Conservation (phyloP, 768 basidiomycete species). For the Galerina marginata region DNA sequence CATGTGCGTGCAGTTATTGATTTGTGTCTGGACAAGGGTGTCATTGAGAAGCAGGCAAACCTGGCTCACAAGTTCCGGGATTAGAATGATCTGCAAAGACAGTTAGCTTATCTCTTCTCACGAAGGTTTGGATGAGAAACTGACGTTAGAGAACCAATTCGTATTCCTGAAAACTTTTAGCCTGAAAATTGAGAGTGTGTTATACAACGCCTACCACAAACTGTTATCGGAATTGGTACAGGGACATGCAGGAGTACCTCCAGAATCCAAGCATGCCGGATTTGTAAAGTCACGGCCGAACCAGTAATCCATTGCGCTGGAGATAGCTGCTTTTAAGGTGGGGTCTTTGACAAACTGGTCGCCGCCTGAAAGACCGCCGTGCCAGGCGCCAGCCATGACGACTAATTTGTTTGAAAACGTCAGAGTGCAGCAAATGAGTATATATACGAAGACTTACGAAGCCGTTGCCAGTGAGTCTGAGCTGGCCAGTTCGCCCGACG, state of each 20-base stretch:
- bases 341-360: constrained; percentile 48
- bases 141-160: constrained; percentile 68
- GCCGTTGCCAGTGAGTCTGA: constrained; percentile 59
- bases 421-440: neutral
- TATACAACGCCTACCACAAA: constrained; percentile 37
- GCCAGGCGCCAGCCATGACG: constrained; percentile 61
- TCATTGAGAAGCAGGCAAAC: constrained; percentile 60
- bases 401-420: constrained; percentile 36
- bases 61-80: constrained; percentile 62
- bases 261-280: constrained; percentile 56
- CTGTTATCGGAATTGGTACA: constrained; percentile 55
- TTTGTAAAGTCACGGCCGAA: constrained; percentile 63
- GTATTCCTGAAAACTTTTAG: constrained; percentile 51
- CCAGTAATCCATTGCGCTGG: constrained; percentile 65
- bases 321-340: constrained; percentile 45
- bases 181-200: neutral
- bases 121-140: constrained; percentile 18
- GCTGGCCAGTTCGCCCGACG: constrained; percentile 76
- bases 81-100: constrained; percentile 55
- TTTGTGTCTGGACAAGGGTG: constrained; percentile 47
- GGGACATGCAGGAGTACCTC: constrained; percentile 58
- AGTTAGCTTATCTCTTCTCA: neutral
- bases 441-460: constrained; percentile 39
- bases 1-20: constrained; percentile 53
- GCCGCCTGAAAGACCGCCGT: constrained; percentile 51